Percentiles rank a stretch among this genome's conserved stretches.
Conservation (phyloP, 768 basidiomycete species). For the Exidia glandulosa region DNA sequence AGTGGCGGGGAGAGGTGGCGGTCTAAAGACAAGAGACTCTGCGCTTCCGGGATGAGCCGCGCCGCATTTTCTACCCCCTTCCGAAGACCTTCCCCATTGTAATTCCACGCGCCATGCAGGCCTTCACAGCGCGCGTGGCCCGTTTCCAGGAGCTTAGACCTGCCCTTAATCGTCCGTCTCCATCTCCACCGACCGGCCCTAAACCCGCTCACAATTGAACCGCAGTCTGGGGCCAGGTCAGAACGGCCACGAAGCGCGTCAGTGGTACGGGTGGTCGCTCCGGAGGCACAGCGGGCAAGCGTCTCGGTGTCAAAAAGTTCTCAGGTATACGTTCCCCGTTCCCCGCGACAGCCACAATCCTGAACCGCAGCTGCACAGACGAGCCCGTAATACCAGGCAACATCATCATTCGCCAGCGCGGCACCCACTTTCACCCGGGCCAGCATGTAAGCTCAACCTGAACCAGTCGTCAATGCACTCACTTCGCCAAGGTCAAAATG, state of each 20-base stretch:
- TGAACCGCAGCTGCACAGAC: constrained; percentile 41
- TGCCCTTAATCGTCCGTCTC: too few relatives aligned
- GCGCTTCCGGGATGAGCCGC: too few relatives aligned
- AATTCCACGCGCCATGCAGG: too few relatives aligned
- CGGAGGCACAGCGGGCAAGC: constrained; percentile 84
- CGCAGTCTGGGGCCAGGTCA: constrained; percentile 52
- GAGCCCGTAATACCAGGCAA: constrained; percentile 88
- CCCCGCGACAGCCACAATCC: too few relatives aligned
- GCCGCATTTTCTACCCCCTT: too few relatives aligned
- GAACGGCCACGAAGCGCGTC: constrained; percentile 93
- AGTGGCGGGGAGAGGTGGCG: too few relatives aligned
- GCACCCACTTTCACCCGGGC: constrained; percentile 85
- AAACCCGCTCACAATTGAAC: too few relatives aligned
- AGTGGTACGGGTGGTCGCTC: constrained; percentile 92
- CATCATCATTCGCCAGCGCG: constrained; percentile 92
- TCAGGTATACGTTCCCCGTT: constrained; percentile 32
- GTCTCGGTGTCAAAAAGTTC: constrained; percentile 92
- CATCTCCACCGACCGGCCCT: too few relatives aligned
- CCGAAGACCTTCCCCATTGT: too few relatives aligned
- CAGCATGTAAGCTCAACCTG: constrained; percentile 60
- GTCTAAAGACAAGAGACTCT: too few relatives aligned
- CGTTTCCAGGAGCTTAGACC: too few relatives aligned
- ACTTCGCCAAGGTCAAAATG: constrained; percentile 57
- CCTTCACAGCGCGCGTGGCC: too few relatives aligned
- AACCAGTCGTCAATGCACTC: background rate